phyloP scores from a whole-genome alignment of 2,329 filamentous ascomycete genomes.

The Mariannaea sp. region DNA sequence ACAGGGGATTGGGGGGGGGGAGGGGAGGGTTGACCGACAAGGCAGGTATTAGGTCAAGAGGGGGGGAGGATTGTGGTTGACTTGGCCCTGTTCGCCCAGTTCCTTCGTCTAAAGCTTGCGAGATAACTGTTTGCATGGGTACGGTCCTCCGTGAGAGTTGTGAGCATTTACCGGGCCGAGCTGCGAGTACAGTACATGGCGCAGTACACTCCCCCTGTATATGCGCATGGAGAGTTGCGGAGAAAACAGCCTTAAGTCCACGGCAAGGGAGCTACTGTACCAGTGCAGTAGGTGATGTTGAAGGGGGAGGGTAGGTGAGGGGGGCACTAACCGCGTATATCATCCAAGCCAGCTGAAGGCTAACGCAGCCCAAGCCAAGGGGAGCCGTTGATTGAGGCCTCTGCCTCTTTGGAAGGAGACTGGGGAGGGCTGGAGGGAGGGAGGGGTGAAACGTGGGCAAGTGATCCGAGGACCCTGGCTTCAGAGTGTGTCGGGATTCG shows the following conservation, averaged over 20 bases:
- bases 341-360: neutral
- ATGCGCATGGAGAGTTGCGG: neutral
- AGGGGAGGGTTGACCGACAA: neutral
- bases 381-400: neutral
- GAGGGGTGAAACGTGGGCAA: too few relatives aligned
- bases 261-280: slow-evolving; percentile 4
- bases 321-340: neutral
- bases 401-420: neutral
- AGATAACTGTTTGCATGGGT: neutral
- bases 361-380: neutral
- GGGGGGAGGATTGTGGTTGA: too few relatives aligned
- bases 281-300: neutral
- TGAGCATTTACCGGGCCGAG: slow-evolving; percentile 9
- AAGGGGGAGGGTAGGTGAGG: neutral
- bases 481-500: too few relatives aligned
- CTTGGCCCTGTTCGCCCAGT: slow-evolving; percentile 5
- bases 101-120: neutral
- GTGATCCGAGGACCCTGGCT: too few relatives aligned
- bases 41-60: slow-evolving; percentile 9
- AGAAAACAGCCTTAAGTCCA: slow-evolving; percentile 7
- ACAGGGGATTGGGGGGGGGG: too few relatives aligned
- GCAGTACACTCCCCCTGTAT: too few relatives aligned
- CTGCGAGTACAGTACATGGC: too few relatives aligned
- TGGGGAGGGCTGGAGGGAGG: neutral
- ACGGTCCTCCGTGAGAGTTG: too few relatives aligned